These are phyloP conservation scores for Rubroboletus satanas DNA, from an alignment of 768 basidiomycete genomes.

Conservation along the genomic window DNA sequence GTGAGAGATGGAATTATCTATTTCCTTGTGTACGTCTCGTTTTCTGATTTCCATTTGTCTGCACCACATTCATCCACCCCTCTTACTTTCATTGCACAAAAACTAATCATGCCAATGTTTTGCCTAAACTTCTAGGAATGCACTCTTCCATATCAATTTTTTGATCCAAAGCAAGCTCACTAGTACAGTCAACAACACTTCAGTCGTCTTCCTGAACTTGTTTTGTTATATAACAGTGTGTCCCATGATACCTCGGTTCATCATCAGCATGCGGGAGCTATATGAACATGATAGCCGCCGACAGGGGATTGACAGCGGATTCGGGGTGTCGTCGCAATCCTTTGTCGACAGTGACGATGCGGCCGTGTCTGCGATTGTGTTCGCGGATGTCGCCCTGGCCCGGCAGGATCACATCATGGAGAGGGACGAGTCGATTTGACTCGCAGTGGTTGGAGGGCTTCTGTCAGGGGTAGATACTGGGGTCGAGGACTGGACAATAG, in stretches of 20 bases:
- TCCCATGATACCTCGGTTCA: background rate
- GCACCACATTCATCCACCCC: background rate
- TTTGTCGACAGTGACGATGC: no score
- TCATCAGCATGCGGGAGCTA: background rate
- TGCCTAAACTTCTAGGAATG: background rate
- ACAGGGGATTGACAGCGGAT: background rate
- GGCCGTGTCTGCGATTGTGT: background rate
- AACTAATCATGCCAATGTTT: background rate
- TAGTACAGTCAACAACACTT: no score
- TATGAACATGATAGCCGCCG: background rate
- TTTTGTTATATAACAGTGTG: background rate
- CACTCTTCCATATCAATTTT: background rate
- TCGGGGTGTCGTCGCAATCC: background rate
- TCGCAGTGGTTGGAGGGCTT: no score
- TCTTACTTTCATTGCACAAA: background rate
- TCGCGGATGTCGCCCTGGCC: background rate
- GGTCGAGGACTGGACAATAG: no score
- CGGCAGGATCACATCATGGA: background rate
- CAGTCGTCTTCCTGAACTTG: background rate
- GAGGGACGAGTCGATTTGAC: background rate
- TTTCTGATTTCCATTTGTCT: background rate
- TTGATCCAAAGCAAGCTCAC: no score
- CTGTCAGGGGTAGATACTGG: no score
- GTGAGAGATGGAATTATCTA: no score
- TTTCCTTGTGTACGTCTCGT: background rate